Conservation (phyloP, 352 stramenopile genomes). For the Globisporangium orthogonon region DNA sequence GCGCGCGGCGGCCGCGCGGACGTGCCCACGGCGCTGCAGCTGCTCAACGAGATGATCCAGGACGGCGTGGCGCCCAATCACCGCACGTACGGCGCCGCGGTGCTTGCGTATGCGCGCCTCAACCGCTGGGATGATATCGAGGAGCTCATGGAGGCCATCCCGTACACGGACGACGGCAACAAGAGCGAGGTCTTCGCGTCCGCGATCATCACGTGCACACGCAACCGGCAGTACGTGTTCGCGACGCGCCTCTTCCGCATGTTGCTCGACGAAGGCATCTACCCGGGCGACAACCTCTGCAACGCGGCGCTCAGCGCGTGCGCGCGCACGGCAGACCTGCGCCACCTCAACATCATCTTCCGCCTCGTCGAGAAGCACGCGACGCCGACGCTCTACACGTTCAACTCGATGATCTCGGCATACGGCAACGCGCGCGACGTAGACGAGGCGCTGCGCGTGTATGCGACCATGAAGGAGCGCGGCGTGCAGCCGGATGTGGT, state of each 20-base stretch:
- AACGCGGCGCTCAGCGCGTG: constrained; percentile 66
- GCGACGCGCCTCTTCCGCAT: constrained; percentile 54
- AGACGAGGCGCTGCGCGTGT: constrained; percentile 57
- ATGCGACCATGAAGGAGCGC: constrained; percentile 29
- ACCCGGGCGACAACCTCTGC: constrained; percentile 64
- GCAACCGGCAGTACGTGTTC: constrained; percentile 58
- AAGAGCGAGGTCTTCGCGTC: constrained; percentile 65
- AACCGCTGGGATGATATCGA: constrained; percentile 68
- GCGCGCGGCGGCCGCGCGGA: constrained; percentile 43
- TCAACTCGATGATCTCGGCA: constrained; percentile 83
- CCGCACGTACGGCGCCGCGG: constrained; percentile 63
- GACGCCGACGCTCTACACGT: constrained; percentile 63
- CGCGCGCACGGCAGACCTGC: constrained; percentile 49
- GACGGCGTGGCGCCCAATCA: constrained; percentile 51
- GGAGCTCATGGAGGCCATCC: constrained; percentile 47
- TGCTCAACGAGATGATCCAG: constrained; percentile 77
- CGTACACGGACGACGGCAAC: constrained; percentile 43
- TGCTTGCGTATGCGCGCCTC: constrained; percentile 65
- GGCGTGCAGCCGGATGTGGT: constrained; percentile 42
- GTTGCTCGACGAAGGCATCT: constrained; percentile 61
- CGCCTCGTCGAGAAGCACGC: constrained; percentile 50
- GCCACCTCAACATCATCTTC: constrained; percentile 56
- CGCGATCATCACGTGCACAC: constrained; percentile 71
- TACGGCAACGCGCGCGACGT: constrained; percentile 59
- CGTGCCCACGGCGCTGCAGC: constrained; percentile 43